Evolutionary conservation across 192 early-diverging fungal genomes (phyloP).

Genomic region (Powellomyces hirtus): DNA sequence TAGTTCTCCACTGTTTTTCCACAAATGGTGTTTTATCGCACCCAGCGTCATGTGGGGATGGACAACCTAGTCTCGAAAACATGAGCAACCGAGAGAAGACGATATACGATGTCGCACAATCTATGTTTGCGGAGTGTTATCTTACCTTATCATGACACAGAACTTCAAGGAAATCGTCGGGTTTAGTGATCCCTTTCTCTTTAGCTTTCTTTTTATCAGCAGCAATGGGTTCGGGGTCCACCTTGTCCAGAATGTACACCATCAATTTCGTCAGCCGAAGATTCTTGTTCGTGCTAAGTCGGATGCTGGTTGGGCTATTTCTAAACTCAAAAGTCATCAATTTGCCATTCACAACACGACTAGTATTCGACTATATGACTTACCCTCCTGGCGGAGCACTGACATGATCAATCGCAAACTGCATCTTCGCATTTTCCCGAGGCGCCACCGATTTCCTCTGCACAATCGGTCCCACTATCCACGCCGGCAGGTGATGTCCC

Average conservation of each 20-base stretch:
- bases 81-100: no score
- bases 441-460: constrained; percentile 48
- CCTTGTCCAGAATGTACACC: constrained; percentile 73
- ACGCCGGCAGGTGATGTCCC: constrained; percentile 73
- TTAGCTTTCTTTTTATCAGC: not conserved
- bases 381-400: no score
- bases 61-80: no score
- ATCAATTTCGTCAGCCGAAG: constrained; percentile 83
- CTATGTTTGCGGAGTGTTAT: no score
- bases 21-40: no score
- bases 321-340: not conserved
- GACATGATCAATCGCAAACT: constrained; percentile 71
- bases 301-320: constrained; percentile 58
- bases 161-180: constrained; percentile 38
- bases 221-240: constrained; percentile 3
- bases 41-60: no score
- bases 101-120: no score
- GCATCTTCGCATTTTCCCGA: constrained; percentile 80
- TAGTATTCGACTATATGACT: not conserved
- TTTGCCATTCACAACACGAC: not conserved
- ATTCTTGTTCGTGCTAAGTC: constrained; percentile 85
- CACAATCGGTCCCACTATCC: constrained; percentile 83
- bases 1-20: no score
- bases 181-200: constrained; percentile 9
- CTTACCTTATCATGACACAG: constrained; percentile 39